These are phyloP conservation scores for Mycena galopus DNA, from an alignment of 768 basidiomycete genomes.

Conservation along the genomic window DNA sequence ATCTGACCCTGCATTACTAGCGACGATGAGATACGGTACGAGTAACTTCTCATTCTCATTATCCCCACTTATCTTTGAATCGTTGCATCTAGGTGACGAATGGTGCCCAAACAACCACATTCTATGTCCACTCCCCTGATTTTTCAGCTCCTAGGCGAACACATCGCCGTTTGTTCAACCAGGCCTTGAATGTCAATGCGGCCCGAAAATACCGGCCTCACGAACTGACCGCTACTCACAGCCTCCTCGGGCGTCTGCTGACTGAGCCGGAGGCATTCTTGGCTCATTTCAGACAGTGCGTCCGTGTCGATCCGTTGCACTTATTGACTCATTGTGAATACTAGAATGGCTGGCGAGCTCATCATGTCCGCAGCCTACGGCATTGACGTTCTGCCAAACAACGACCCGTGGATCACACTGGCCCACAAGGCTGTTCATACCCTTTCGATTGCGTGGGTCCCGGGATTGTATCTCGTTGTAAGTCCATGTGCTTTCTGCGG, in stretches of 20 bases:
- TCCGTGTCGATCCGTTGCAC: neutral
- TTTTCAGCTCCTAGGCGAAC: constrained; percentile 1
- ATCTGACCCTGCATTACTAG: no score
- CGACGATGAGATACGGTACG: no score
- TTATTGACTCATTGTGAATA: neutral
- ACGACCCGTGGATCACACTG: constrained; percentile 48
- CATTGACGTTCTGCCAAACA: constrained; percentile 40
- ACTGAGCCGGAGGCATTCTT: constrained; percentile 3
- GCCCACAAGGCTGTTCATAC: constrained; percentile 43
- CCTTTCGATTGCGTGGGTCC: constrained; percentile 40
- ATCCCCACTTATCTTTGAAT: no score
- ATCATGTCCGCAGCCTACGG: constrained; percentile 48
- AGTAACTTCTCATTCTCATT: no score
- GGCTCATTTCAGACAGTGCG: constrained; percentile 20
- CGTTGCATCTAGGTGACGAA: constrained; percentile 4
- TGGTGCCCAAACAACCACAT: neutral
- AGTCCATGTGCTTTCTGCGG: constrained; percentile 21
- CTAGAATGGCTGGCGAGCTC: constrained; percentile 41
- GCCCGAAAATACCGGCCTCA: neutral
- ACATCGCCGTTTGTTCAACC: constrained; percentile 11
- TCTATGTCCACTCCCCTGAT: neutral
- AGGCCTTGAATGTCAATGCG: neutral
- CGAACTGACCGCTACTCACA: constrained; percentile 8
- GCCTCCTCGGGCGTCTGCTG: constrained; percentile 27
- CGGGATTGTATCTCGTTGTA: constrained; percentile 47